Evolutionary conservation across 1,284 basidiomycete species (phyloP).

Genomic region (Anthracocystis setariae): DNA sequence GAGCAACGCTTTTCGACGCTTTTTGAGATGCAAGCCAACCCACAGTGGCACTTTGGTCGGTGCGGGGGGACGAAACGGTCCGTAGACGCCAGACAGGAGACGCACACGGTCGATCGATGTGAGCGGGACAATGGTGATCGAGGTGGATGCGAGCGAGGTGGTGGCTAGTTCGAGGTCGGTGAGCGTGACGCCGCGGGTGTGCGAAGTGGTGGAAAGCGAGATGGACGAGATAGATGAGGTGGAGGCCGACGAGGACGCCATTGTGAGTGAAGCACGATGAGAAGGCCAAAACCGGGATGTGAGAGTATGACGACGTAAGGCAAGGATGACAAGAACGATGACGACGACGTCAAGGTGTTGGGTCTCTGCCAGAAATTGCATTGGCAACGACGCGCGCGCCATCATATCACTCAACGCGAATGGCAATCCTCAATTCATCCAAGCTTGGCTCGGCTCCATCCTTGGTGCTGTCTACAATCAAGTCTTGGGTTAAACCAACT

Average conservation of each 20-base stretch:
- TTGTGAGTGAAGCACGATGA: neutral
- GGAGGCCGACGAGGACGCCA: conserved; percentile 18
- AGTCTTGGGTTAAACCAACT: too few species aligned
- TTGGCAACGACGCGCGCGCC: conserved; percentile 14
- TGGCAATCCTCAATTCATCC: neutral
- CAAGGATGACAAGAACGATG: neutral
- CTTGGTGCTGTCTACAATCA: too few species aligned
- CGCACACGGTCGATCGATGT: conserved; percentile 61
- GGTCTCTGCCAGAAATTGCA: conserved; percentile 20
- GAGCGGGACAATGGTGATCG: conserved; percentile 58
- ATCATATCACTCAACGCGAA: conserved; percentile 29
- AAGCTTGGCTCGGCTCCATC: neutral
- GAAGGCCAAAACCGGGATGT: neutral
- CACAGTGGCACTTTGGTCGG: conserved; percentile 87
- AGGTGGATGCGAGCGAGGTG: conserved; percentile 42
- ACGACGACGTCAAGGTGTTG: conserved; percentile 17
- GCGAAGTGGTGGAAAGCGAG: conserved; percentile 19
- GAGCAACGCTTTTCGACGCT: conserved; percentile 92
- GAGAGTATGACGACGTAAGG: neutral
- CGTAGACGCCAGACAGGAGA: conserved; percentile 72
- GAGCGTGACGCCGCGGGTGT: conserved; percentile 14
- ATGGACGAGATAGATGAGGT: conserved; percentile 9
- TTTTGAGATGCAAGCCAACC: conserved; percentile 92
- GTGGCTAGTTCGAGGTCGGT: conserved; percentile 50
- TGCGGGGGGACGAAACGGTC: conserved; percentile 87